Evolutionary conservation across 345 rosid genomes (phyloP), one percentile per base, ranked within the genome.

Genomic region (Lepidium sativum): DNA sequence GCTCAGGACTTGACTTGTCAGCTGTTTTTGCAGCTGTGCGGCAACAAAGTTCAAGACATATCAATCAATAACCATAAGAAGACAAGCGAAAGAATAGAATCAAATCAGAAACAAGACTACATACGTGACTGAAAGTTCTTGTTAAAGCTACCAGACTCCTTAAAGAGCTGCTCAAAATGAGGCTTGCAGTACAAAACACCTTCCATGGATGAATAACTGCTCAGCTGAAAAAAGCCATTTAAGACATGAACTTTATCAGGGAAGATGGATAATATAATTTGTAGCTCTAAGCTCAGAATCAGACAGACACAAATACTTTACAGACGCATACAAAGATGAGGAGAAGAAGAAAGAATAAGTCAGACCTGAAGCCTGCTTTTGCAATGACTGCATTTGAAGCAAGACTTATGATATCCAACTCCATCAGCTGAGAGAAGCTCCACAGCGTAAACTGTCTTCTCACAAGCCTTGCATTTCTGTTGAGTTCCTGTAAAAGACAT

Each of bases 341-440:
- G 1, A 1, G 4, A 5, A 55, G 32, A 20, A 16, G 6, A 43
- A 43, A 5, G 53, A 51, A 52, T 23, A 2, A 16, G 23, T 12
- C 9, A 20, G 49, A 88, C 95, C 83, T 78, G 88, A 68, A 88
- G 86, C 34, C 67, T 78, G 47, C 87, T 86, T 70, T 83, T 84
- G 89, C 98, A 91, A 50, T 88, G 96, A 40, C 77, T 79, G 84
- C 96, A 86, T 73, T 80, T 88, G 88, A 91, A 91, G 82, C 98
- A 91, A 34, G 82, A 82, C 75, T 86, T 91, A 68, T 91, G 98
- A 69, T 84, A 91, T 31, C 83, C 56, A 63, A 82, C 68, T 18
- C 95, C 98, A 79, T 88, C 96, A 52, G 89, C 92, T 0, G 91
- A 65, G 25, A 88, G 58, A 81, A 86, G 72, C 55, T 91, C 98